These are phyloP conservation scores for Sphaceloma murrayae DNA, from an alignment of 2,329 filamentous ascomycete genomes.

Conservation along the genomic window DNA sequence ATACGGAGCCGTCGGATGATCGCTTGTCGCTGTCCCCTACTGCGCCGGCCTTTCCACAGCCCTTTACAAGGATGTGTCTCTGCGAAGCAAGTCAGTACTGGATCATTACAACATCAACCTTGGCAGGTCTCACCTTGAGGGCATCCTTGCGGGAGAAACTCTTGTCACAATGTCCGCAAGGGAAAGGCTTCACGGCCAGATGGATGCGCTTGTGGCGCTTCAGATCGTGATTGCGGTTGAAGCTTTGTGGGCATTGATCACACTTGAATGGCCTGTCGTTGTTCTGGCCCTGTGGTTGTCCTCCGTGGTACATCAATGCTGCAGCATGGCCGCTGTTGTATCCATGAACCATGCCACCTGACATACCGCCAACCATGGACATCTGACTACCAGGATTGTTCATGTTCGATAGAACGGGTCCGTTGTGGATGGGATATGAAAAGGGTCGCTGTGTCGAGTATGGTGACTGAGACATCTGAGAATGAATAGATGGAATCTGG, in stretches of 20 bases:
- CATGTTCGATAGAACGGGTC: constrained; percentile 68
- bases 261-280: constrained; percentile 91
- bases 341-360: constrained; percentile 46
- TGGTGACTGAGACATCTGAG: constrained; percentile 40
- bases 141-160: constrained; percentile 95
- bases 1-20: constrained; percentile 27
- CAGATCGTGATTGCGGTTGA: constrained; percentile 91
- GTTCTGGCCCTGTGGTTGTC: constrained; percentile 42
- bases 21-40: constrained; percentile 29
- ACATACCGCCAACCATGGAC: constrained; percentile 55
- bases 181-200: constrained; percentile 88
- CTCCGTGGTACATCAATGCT: constrained; percentile 52
- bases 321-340: constrained; percentile 55
- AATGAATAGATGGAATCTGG: constrained; percentile 36
- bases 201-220: constrained; percentile 96
- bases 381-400: constrained; percentile 64
- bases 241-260: constrained; percentile 82
- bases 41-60: constrained; percentile 48
- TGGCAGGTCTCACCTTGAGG: constrained; percentile 66
- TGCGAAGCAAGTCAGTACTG: constrained; percentile 31
- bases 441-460: constrained; percentile 42
- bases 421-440: constrained; percentile 51
- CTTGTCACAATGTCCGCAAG: constrained; percentile 85
- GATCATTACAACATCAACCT: constrained; percentile 31
- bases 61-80: constrained; percentile 60